Evolutionary conservation across 805 yeast species (phyloP).

Genomic region (Lachancea sp.): DNA sequence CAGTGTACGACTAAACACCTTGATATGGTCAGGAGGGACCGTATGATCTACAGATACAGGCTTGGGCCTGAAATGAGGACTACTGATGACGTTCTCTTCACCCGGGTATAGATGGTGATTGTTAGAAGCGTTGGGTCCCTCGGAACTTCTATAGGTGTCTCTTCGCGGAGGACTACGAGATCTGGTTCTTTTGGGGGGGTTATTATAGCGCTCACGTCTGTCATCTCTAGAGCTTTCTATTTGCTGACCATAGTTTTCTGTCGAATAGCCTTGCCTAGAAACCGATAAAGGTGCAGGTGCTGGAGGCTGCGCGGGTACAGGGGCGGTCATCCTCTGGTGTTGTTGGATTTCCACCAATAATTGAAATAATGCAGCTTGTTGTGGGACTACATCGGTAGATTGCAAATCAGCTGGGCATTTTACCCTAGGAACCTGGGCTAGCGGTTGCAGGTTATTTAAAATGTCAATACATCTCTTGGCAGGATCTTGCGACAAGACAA

Average conservation of each 20-base stretch:
- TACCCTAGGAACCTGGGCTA: constrained; percentile 17
- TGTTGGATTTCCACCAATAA: constrained; percentile 34
- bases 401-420: constrained; percentile 19
- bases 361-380: constrained; percentile 39
- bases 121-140: constrained; percentile 20
- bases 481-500: constrained; percentile 43
- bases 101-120: constrained; percentile 36
- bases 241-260: constrained; percentile 5
- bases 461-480: constrained; percentile 27
- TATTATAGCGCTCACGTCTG: constrained; percentile 9
- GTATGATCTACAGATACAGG: constrained; percentile 62
- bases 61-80: constrained; percentile 71
- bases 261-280: background rate
- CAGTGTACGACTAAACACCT: constrained; percentile 81
- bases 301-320: constrained; percentile 9
- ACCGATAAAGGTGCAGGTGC: constrained; percentile 8
- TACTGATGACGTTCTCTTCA: constrained; percentile 63
- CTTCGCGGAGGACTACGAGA: constrained; percentile 43
- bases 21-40: constrained; percentile 71
- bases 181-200: constrained; percentile 38
- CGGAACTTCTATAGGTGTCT: constrained; percentile 10
- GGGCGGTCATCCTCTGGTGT: constrained; percentile 8
- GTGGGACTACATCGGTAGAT: constrained; percentile 30
- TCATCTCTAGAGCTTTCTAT: constrained; percentile 9
- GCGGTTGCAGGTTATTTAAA: constrained; percentile 21